Percentiles rank a stretch among this genome's conserved stretches.
phyloP scores from a whole-genome alignment of 2,329 filamentous ascomycete genomes.

The Rutstroemia sp. region DNA sequence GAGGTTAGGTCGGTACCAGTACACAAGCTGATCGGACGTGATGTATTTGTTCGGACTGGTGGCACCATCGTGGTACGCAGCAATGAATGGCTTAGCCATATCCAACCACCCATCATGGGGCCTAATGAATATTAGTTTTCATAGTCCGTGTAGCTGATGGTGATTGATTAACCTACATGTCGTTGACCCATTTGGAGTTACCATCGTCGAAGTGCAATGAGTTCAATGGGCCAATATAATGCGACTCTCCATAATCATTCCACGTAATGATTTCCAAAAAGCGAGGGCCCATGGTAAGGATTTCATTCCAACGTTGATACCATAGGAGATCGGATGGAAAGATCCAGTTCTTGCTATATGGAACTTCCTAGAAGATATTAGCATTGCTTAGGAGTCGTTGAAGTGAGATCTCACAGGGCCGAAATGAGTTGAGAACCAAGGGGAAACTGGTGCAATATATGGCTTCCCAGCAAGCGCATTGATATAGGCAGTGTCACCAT shows the following conservation, averaged over 20 bases:
- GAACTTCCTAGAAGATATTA: slow-evolving; percentile 14
- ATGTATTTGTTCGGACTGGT: slow-evolving; percentile 14
- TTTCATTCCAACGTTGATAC: slow-evolving; percentile 35
- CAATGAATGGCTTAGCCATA: slow-evolving; percentile 21
- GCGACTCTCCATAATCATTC: slow-evolving; percentile 47
- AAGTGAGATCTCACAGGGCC: slow-evolving; percentile 38
- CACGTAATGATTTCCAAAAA: slow-evolving; percentile 38
- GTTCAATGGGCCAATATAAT: slow-evolving; percentile 42
- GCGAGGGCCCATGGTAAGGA: slow-evolving; percentile 33
- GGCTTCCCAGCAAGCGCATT: slow-evolving; percentile 17
- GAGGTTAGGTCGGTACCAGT: slow-evolving; percentile 35
- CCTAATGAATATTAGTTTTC: slow-evolving; percentile 8
- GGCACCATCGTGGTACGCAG: slow-evolving; percentile 16
- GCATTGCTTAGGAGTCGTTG: slow-evolving; percentile 30
- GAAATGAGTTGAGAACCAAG: slow-evolving; percentile 30
- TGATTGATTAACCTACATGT: slow-evolving; percentile 13
- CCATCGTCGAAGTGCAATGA: slow-evolving; percentile 27
- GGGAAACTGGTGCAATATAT: slow-evolving; percentile 28
- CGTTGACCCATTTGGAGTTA: slow-evolving; percentile 33
- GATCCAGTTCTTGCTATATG: slow-evolving; percentile 36
- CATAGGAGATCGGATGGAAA: slow-evolving; percentile 35
- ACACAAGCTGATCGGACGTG: slow-evolving; percentile 28
- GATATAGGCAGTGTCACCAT: slow-evolving; percentile 15
- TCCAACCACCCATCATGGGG: slow-evolving; percentile 42
- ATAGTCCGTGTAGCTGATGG: neutral